Percentiles rank a stretch among this genome's conserved stretches.
Conservation (phyloP, 148 eudicot genomes). For the Rhododendron henanense region DNA sequence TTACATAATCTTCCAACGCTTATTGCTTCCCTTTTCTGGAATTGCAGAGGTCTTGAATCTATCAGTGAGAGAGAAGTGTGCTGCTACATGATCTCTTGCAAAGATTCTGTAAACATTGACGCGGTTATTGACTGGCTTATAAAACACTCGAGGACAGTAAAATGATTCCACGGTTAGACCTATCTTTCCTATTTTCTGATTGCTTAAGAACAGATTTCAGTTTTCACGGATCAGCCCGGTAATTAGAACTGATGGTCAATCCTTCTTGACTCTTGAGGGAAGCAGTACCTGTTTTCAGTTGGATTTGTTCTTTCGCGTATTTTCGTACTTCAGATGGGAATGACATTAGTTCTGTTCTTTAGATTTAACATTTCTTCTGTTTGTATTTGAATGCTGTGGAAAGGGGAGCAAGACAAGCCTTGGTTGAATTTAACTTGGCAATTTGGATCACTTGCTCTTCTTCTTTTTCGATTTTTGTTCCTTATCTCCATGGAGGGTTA, state of each 20-base stretch:
- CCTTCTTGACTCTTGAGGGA: background rate
- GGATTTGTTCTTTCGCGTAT: background rate
- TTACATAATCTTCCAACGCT: background rate
- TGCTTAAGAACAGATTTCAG: background rate
- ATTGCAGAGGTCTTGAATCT: slow-evolving; percentile 50
- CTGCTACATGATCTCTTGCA: slow-evolving; percentile 92
- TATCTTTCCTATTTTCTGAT: background rate
- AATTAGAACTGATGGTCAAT: background rate
- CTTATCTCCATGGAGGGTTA: too few species aligned
- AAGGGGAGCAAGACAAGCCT: background rate
- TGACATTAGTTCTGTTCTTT: background rate
- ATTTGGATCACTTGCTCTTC: background rate
- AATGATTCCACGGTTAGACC: slow-evolving; percentile 29
- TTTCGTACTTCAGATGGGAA: background rate
- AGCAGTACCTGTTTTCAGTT: background rate
- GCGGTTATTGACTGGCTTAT: slow-evolving; percentile 78
- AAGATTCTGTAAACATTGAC: slow-evolving; percentile 60
- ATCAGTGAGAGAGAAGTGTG: slow-evolving; percentile 68
- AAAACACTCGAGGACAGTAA: slow-evolving; percentile 65
- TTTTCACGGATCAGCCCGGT: background rate
- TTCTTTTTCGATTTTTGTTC: background rate
- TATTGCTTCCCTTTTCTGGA: background rate
- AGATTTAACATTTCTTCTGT: background rate
- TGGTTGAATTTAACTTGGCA: background rate
- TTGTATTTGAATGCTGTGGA: background rate